Evolutionary conservation across 768 basidiomycete species (phyloP).

Genomic region (Agaricus blazei): DNA sequence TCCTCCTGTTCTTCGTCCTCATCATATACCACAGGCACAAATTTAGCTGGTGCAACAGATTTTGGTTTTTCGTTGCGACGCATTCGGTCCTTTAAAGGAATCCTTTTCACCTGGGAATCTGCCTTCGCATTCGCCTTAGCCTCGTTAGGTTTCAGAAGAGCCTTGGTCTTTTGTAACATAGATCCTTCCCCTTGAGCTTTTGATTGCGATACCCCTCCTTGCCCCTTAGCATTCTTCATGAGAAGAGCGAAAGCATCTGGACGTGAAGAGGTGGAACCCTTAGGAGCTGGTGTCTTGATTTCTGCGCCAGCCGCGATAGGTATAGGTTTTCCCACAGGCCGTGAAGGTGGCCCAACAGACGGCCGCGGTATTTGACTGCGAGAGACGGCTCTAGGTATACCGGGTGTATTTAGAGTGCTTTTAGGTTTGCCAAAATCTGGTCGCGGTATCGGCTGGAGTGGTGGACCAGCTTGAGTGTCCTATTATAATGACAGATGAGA

Average conservation of each 20-base stretch:
- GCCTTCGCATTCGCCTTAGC: conserved; percentile 29
- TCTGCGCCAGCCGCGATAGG: too few species aligned
- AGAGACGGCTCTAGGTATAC: conserved; percentile 8
- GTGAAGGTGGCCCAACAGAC: conserved; percentile 15
- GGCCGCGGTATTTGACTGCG: conserved; percentile 28
- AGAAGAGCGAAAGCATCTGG: conserved; percentile 5
- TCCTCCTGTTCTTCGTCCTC: conserved; percentile 24
- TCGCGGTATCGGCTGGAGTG: conserved; percentile 11
- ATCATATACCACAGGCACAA: conserved; percentile 21
- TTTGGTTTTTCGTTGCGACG: conserved; percentile 16
- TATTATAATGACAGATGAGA: background rate
- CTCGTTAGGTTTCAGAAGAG: conserved; percentile 14
- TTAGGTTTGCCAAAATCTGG: conserved; percentile 8
- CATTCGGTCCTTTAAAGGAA: conserved; percentile 16
- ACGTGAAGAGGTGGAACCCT: background rate
- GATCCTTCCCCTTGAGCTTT: conserved; percentile 14
- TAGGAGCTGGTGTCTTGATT: conserved; percentile 2
- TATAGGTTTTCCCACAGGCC: background rate
- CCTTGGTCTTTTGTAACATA: background rate
- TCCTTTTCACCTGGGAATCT: conserved; percentile 24
- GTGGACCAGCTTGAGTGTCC: background rate
- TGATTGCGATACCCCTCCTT: background rate
- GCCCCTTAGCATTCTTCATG: conserved; percentile 7
- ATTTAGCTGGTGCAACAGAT: conserved; percentile 15
- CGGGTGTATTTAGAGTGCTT: conserved; percentile 1